These are phyloP conservation scores for Wickerhamomyces chaumierensis DNA, from an alignment of 805 yeast genomes.

Conservation along the genomic window DNA sequence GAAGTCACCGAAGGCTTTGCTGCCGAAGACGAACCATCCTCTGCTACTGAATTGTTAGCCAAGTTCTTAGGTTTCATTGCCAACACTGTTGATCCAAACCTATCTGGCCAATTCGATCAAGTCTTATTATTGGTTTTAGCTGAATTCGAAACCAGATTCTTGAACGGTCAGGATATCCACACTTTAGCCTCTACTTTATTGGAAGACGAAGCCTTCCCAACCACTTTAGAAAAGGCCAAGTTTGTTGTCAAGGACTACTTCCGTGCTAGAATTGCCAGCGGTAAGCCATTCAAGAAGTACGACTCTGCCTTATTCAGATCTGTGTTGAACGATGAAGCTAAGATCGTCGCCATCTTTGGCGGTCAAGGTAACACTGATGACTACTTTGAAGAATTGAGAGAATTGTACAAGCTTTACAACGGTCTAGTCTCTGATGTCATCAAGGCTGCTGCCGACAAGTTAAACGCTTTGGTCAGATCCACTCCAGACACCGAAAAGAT, in stretches of 20 bases:
- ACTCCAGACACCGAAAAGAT: conserved; percentile 75
- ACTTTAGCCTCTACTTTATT: conserved; percentile 69
- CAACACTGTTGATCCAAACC: conserved; percentile 29
- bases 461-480: conserved; percentile 56
- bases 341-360: conserved; percentile 81
- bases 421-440: conserved; percentile 67
- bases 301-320: conserved; percentile 56
- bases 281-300: conserved; percentile 36
- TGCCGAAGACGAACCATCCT: conserved; percentile 78
- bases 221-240: conserved; percentile 62
- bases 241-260: conserved; percentile 72
- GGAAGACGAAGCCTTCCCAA: conserved; percentile 42
- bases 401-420: conserved; percentile 65
- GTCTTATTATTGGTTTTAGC: conserved; percentile 58
- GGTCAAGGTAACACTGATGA: conserved; percentile 99
- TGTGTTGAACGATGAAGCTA: conserved; percentile 43
- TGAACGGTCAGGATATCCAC: conserved; percentile 75
- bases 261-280: conserved; percentile 39
- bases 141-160: conserved; percentile 78
- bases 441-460: conserved; percentile 52
- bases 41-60: conserved; percentile 76
- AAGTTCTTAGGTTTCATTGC: conserved; percentile 72
- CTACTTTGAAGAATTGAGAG: conserved; percentile 92
- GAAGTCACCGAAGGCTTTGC: conserved; percentile 76
- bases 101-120: conserved; percentile 51